Base-by-base conservation (phyloP, 2,329 filamentous ascomycete genomes). In the Neofusicoccum umdonicola region DNA sequence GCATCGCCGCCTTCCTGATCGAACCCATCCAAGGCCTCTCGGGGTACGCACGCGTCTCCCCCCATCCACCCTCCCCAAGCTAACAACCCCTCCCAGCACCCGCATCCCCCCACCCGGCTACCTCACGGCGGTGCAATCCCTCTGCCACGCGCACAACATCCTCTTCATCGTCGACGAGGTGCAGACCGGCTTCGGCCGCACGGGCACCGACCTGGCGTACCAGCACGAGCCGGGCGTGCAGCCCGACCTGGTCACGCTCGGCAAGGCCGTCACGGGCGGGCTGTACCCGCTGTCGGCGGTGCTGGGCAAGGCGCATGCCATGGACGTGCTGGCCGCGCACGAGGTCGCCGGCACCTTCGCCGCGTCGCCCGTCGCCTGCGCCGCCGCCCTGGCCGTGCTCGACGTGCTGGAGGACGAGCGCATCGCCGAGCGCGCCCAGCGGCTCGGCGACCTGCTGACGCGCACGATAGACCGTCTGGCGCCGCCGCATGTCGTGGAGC, bases 221-320 rank as follows among this genome's bases (percentile, higher is more conserved):
- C 67, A 67, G 65, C 51, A 68, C 63, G 85, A 90, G 19, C 19
- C 19, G 77, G 74, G 84, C 57, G 81, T 87, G 39, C 90, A 93
- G 8, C 93, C 93, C 0, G 93, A 97, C 81, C 95, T 97, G 83
- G 93, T 97, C 50, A 97, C 93, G 65, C 97, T 97, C 82, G 91
- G 88, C 74, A 97, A 97, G 84, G 64, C 54, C 48, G 64, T 39
- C 5, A 68, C 48, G 5, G 56, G 41, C 50, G 66, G 62, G 35
- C 15, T 41, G 35, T 62, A 54, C 47, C 50, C 54, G 45, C 42
- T 51, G 22, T 66, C 64, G 15, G 65, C 61, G 39, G 50, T 65
- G 31, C 41, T 67, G 6, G 66, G 65, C 57, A 51, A 58, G 12
- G 17, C 57, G 13, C 34, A 58, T 19, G 62, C 42, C 11, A 62